Evolutionary conservation across 2,329 filamentous ascomycete species (phyloP).

Genomic region (Neopestalotiopsis sp.): DNA sequence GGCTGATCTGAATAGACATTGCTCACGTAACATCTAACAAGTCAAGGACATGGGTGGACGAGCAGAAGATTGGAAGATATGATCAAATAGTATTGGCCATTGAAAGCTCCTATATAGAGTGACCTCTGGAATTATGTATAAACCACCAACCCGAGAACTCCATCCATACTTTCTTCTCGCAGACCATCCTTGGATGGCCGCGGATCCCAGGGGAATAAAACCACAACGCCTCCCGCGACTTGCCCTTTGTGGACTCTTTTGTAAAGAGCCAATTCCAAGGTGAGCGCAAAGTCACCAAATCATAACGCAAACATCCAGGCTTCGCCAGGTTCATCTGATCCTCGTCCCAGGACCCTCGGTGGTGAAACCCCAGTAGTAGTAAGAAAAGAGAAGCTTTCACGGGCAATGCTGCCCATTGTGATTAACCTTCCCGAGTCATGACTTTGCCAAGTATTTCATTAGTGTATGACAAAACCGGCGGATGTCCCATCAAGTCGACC

Average conservation of each 20-base stretch:
- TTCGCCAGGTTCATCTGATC: background rate
- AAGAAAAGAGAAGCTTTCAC: background rate
- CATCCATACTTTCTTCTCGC: background rate
- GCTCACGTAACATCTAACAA: no score
- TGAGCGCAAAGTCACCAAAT: background rate
- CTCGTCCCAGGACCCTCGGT: background rate
- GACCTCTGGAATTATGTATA: background rate
- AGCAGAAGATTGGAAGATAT: no score
- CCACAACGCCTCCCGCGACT: constrained; percentile 1
- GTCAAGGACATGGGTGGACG: background rate
- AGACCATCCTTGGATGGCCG: background rate
- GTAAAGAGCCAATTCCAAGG: constrained; percentile 3
- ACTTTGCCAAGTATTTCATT: background rate
- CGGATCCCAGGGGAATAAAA: background rate
- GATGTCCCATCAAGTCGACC: background rate
- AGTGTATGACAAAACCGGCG: background rate
- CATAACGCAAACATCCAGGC: background rate
- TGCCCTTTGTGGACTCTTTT: background rate
- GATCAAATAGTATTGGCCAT: background rate
- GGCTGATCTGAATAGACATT: no score
- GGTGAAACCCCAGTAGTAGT: background rate
- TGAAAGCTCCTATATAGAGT: background rate
- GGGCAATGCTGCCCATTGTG: background rate
- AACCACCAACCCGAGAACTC: background rate
- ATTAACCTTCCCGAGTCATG: background rate